Evolutionary conservation across 1,284 basidiomycete genomes (phyloP).

Genomic region (Ganoderma lucidum): DNA sequence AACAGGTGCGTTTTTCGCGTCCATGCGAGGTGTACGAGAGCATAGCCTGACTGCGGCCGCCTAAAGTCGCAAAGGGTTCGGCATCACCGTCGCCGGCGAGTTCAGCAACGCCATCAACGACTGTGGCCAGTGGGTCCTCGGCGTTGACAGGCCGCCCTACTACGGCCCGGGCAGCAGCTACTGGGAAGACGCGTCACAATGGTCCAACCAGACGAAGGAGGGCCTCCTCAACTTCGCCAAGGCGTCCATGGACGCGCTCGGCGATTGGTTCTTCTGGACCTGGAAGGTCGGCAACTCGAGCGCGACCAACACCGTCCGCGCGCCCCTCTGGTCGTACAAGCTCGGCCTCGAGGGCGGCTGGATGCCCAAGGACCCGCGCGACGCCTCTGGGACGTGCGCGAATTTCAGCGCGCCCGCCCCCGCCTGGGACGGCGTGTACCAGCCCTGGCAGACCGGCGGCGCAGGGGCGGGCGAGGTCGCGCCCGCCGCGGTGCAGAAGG

Average conservation of each 20-base stretch:
- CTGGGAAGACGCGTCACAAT: constrained; percentile 67
- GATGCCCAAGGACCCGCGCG: constrained; percentile 85
- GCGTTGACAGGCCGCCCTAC: constrained; percentile 44
- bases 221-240: constrained; percentile 64
- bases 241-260: constrained; percentile 65
- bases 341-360: constrained; percentile 83
- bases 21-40: not conserved
- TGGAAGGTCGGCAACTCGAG: constrained; percentile 80
- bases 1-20: not conserved
- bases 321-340: constrained; percentile 87
- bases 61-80: constrained; percentile 52
- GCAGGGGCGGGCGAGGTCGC: constrained; percentile 69
- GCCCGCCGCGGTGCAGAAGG: constrained; percentile 53
- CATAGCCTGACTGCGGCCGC: constrained; percentile 28
- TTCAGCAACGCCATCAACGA: constrained; percentile 58
- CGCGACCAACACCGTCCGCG: constrained; percentile 63
- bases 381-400: constrained; percentile 70
- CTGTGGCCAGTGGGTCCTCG: constrained; percentile 54
- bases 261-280: constrained; percentile 77
- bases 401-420: constrained; percentile 54
- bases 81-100: constrained; percentile 62
- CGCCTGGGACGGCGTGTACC: constrained; percentile 65
- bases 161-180: constrained; percentile 65
- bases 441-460: constrained; percentile 84
- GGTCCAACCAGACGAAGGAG: constrained; percentile 64